Evolutionary conservation across 2,329 filamentous ascomycete genomes (phyloP), one percentile per base, ranked within the genome.

Genomic region (Paracamarosporium sp.): DNA sequence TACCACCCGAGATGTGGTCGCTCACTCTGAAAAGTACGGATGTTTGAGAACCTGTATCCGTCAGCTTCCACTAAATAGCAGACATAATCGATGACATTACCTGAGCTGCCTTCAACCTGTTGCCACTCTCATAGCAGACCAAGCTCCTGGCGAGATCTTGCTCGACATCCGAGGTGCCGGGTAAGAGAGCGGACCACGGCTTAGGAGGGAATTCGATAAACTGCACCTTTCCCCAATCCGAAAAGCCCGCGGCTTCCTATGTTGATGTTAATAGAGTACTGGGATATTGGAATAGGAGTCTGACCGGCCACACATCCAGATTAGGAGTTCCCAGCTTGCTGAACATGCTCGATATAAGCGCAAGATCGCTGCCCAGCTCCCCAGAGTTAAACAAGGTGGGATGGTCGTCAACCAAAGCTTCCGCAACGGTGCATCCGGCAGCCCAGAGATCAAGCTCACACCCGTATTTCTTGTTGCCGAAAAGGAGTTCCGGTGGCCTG

Each of bases 321-420:
- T 90, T 90, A 0, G 95, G 95, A 1, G 93, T 97, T 1, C 96
- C 96, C 6, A 99, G 77, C 0, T 90, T 96, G 77, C 91, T 89
- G 79, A 99, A 98, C 33, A 98, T 94, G 70, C 92, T 97, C 52
- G 93, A 84, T 55, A 99, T 94, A 50, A 99, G 81, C 0, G 92
- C 91, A 36, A 99, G 82, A 77, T 99, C 95, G 71, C 91, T 98
- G 0, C 96, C 95, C 50, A 98, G 84, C 66, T 96, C 92, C 1
- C 92, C 90, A 3, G 92, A 91, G 72, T 95, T 90, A 66, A 99
- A 98, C 0, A 98, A 81, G 0, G 90, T 83, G 59, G 79, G 43
- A 79, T 87, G 65, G 73, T 82, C 63, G 63, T 82, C 60, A 75
- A 83, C 70, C 79, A 88, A 71, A 76, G 91, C 79, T 76, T 98